Percentiles rank a stretch among this genome's conserved stretches.
These are phyloP conservation scores for Candida namnaoensis DNA, from an alignment of 805 yeast genomes.

Conservation along the genomic window DNA sequence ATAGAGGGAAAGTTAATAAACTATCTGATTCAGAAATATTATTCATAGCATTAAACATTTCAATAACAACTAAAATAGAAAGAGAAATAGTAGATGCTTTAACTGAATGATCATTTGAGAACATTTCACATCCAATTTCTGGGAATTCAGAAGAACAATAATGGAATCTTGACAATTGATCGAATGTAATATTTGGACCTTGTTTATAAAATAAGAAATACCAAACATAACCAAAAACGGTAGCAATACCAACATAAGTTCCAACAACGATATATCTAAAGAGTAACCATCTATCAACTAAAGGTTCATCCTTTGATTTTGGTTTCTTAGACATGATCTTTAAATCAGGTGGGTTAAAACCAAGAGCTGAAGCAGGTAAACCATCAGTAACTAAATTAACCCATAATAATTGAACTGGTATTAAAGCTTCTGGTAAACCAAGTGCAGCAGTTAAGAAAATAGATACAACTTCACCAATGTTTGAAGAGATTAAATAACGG, in stretches of 20 bases:
- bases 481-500: constrained; percentile 38
- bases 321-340: constrained; percentile 29
- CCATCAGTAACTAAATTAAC: constrained; percentile 50
- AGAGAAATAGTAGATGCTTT: constrained; percentile 30
- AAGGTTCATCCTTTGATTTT: constrained; percentile 26
- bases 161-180: constrained; percentile 26
- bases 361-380: constrained; percentile 52
- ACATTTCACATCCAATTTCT: constrained; percentile 25
- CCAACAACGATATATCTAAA: constrained; percentile 30
- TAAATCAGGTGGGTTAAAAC: constrained; percentile 33
- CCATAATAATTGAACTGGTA: constrained; percentile 53
- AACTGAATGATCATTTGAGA: constrained; percentile 15
- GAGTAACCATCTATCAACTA: constrained; percentile 28
- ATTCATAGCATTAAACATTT: constrained; percentile 32
- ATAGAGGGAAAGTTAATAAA: constrained; percentile 25
- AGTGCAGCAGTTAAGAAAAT: constrained; percentile 45
- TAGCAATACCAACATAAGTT: constrained; percentile 29
- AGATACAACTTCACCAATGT: constrained; percentile 50
- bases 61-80: constrained; percentile 29
- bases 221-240: constrained; percentile 34
- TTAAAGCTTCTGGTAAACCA: constrained; percentile 42
- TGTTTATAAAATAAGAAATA: constrained; percentile 22
- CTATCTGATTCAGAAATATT: constrained; percentile 29
- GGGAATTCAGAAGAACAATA: constrained; percentile 21
- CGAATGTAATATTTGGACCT: constrained; percentile 27